Evolutionary conservation across 257 asterid species (phyloP), one percentile per base, ranked within the genome.

Genomic region (Nemophila menziesii): DNA sequence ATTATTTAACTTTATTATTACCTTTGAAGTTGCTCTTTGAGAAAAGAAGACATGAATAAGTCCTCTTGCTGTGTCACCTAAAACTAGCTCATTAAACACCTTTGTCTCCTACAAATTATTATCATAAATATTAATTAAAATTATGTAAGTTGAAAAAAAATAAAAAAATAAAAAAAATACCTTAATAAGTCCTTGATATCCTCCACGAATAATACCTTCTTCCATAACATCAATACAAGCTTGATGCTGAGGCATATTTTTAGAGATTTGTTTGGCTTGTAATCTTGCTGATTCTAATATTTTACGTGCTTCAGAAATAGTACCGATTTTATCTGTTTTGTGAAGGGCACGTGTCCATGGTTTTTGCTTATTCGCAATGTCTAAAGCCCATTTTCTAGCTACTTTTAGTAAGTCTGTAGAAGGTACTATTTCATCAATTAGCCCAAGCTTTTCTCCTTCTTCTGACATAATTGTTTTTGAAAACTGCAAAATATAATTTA

Each of bases 311-410:
- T 90, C 96, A 20, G 81, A 59, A 51, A 85, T 67, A 61, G 94
- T 60, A 58, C 86, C 87, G 54, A 85, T 68, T 64, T 73, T 90
- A 65, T 85, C 96, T 18, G 65, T 60, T 62, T 71, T 72, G 49
- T 90, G 93, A 63, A 85, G 99, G 48, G 93, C 54, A n/a, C 93
- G 82, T 29, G 77, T 46, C 96, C 96, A 85, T 39, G 94, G 96
- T 65, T 75, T 85, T 65, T 64, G 77, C 60, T 63, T 60, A 24
- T 56, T 81, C 19, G 79, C 73, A 38, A 90, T 85, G 65, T 79
- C 96, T 39, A 79, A 62, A 54, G 96, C 99, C 99, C 93, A 85
- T 41, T 64, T 74, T 19, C 78, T 61, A 34, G 96, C 68, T 57
- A 71, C 92, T 59, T 72, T 66, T 58, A 90, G 54, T 71, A 90